phyloP scores from a whole-genome alignment of 768 basidiomycete genomes.

The Candolleomyces aberdarensis region DNA sequence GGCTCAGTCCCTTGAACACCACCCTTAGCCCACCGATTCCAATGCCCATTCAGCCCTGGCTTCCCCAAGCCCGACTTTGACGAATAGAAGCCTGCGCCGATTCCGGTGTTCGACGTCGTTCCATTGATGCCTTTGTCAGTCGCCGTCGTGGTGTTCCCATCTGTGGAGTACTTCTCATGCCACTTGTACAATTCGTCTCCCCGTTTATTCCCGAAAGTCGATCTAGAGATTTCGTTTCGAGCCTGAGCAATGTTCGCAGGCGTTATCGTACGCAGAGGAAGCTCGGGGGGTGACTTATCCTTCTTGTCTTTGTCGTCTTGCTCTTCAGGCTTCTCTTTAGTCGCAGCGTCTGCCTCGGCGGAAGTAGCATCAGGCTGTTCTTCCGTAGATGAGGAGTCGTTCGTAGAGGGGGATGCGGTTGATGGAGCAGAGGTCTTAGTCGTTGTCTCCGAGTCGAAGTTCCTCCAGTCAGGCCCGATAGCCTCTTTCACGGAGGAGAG shows the following conservation, averaged over 20 bases:
- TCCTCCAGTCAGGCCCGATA: not conserved
- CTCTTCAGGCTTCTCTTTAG: not conserved
- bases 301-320: not conserved
- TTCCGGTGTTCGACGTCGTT: not conserved
- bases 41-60: too few relatives aligned
- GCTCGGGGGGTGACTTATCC: not conserved
- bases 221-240: not conserved
- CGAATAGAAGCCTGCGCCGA: not conserved
- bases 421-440: not conserved
- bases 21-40: too few relatives aligned
- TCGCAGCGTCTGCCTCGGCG: not conserved
- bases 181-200: not conserved
- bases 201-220: not conserved
- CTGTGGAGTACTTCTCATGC: not conserved
- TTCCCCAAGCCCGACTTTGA: too few relatives aligned
- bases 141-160: not conserved
- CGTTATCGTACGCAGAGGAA: not conserved
- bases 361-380: not conserved
- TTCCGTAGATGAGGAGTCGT: not conserved
- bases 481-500: constrained; percentile 8
- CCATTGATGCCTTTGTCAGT: not conserved
- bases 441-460: not conserved
- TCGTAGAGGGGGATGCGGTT: not conserved
- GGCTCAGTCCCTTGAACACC: too few relatives aligned
- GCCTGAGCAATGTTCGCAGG: not conserved